Base-by-base conservation (phyloP, 805 yeast genomes). In the Hanseniaspora guilliermondii region DNA sequence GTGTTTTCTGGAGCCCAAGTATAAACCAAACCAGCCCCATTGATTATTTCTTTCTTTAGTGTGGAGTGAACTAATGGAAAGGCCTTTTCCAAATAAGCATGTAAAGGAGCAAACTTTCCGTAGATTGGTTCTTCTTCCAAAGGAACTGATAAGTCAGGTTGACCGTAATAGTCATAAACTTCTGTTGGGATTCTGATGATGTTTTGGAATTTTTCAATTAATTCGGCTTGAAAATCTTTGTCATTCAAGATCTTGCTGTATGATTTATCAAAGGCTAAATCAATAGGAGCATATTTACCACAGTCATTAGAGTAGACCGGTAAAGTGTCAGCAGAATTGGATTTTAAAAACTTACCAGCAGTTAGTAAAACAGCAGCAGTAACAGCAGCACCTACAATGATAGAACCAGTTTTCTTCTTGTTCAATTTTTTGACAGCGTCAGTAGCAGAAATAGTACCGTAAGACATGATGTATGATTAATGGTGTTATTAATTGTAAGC, bases 111-210 rank as follows among this genome's bases (percentile, higher is more conserved):
- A 55, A 77, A 76, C 22, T 59, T 53, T 27, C 54, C 47, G 44
- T 56, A 59, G 8, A 49, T 22, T 32, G 57, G 57, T 27, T 55
- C 57, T 12, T 55, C 54, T 5, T 19, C 38, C 41, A 56, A 37
- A 30, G 57, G 56, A 36, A 50, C 53, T 3, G 59, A 52, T 32
- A 55, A 49, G 33, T 55, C 57, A 21, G 59, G 59, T 27, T 47
- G 50, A 16, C 58, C 59, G 16, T 60, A 63, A 32, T 73, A 74
- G 62, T 84, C 91, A 57, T 64, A 72, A 30, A 79, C 69, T 58
- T 76, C 79, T 6, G 89, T 82, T 46, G 79, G 80, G 54, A 82
- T 70, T 60, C 73, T 72, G 27, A 83, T 76, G 0, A 86, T 82
- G 2, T 76, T 77, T 12, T 75, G 64, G 56, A 79, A 68, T 56